Evolutionary conservation across 257 asterid species (phyloP).

Genomic region (Solanum habrochaites): DNA sequence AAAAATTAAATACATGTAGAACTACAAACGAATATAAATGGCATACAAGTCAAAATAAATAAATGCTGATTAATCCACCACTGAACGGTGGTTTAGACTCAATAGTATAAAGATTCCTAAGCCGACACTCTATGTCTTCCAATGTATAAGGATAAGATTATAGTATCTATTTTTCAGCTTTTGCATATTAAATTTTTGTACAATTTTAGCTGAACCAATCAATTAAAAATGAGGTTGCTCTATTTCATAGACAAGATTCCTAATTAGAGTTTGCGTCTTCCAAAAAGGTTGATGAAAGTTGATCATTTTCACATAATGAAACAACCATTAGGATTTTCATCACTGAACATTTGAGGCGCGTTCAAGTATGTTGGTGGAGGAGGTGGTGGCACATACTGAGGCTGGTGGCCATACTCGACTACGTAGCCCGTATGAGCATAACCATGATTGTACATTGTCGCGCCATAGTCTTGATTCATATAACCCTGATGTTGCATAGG

Average conservation of each 20-base stretch:
- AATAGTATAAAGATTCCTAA: no score
- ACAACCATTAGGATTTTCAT: slow-evolving; percentile 85
- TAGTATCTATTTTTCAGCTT: not conserved
- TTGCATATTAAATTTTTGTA: slow-evolving; percentile 5
- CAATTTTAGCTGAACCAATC: slow-evolving; percentile 13
- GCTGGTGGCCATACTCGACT: slow-evolving; percentile 22
- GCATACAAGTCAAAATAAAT: slow-evolving; percentile 4
- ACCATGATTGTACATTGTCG: slow-evolving; percentile 4
- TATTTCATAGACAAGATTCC: not conserved
- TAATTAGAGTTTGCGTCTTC: not conserved
- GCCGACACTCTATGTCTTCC: not conserved
- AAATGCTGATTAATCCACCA: slow-evolving; percentile 7
- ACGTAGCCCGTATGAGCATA: slow-evolving; percentile 24
- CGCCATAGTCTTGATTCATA: slow-evolving; percentile 44
- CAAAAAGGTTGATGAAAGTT: not conserved
- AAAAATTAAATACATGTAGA: not conserved
- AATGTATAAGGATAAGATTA: not conserved
- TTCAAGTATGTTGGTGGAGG: slow-evolving; percentile 15
- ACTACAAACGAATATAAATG: not conserved
- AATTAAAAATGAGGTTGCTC: not conserved
- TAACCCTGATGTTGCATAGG: slow-evolving; percentile 43
- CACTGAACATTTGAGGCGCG: slow-evolving; percentile 51
- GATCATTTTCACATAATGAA: slow-evolving; percentile 44
- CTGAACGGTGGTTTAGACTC: not conserved
- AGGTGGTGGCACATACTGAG: slow-evolving; percentile 44